Evolutionary conservation across 192 early-diverging fungal species (phyloP), one percentile per base, ranked within the genome.

Genomic region (Coemansia sp.): DNA sequence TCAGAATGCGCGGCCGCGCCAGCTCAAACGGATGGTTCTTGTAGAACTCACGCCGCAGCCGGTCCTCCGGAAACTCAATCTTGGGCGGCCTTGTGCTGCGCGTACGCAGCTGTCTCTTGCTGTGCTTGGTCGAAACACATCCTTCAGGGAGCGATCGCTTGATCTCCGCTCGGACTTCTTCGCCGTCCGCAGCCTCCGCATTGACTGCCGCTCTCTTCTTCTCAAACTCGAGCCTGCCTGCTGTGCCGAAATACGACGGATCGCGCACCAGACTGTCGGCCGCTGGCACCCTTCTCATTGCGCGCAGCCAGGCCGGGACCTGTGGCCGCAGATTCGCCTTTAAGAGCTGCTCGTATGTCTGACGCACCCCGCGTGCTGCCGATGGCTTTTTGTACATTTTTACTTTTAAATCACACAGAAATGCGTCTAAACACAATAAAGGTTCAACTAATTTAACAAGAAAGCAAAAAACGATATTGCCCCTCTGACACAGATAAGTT

Each of bases 11-110:
- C 30, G 94, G 91, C 54, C 88, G 78, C 30, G 73, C 60, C 59
- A 88, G 79, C 73, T 98, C 96, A 66, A 89, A 91, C 17, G 96
- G 96, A 75, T 98, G 96, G 81, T 93, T 87, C 60, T 82, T 80
- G 75, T 93, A 98, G 61, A 98, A 98, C 53, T 81, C 83, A 51
- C 80, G 53, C 51, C 96, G 86, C 57, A 98, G 81, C 54, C 67
- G 57, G 75, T 98, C 96, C 74, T 96, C 94, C 6, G 90, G 91
- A 60, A 93, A 98, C 34, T 80, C 85, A 33, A 98, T 95, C 53
- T 64, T 67, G 14, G 81, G 84, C 44, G 91, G 88, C 65, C 77
- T 62, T 25, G 83, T 80, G 37, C 78, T 79, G 67, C 63, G 77
- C 42, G 83, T 85, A 43, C 81, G 82, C 57, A 90, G 76, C 39